Base-by-base conservation (phyloP, 176 grass and related monocot species). In the Oryza coarctata region DNA sequence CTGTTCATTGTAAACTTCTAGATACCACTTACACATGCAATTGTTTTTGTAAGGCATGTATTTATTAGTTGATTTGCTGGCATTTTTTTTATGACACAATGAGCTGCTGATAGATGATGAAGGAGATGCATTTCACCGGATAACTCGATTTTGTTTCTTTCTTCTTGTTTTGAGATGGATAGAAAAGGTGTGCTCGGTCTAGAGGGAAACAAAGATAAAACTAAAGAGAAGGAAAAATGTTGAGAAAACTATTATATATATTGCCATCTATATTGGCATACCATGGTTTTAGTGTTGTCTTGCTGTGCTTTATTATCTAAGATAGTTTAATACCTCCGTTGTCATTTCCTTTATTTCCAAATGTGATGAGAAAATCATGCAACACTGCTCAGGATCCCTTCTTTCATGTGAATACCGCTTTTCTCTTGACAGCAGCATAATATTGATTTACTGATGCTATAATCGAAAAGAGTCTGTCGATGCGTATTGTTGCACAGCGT, bases 11-110 rank as follows among this genome's bases (percentile, higher is more conserved):
- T 12, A 25, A 66, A 65, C n/a, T 22, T 40, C 8, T 18, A 30
- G 52, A 64, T 34, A 62, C 23, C 63, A 45, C 27, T 61, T 74
- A 55, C 40, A 38, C 15, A 31, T 70, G 76, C 12, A 34, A 60
- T 52, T 23, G 41, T 40, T 40, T 79, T 80, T 55, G 70, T n/a
- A 81, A 45, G n/a, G 30, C 40, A 23, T 63, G 7, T 63, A 63
- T 73, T 65, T 64, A 50, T 40, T 64, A 38, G 3, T 64, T 78
- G n/a, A 39, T 22, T 36, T 29, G 36, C 22, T 62, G 7, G 27
- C 58, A 50, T 47, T 47, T 18, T 18, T 50, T 18, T 50, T 50
- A 18, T 50, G 15, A 50, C 15, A 4, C 14, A 41, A 57, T 79
- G 28, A 38, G 34, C 63, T 66, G 44, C 5, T 80, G 10, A 57